A percentile compares a stretch with the other conserved stretches of the same genome.
phyloP scores from a whole-genome alignment of 352 stramenopile species.

The Saprolegnia parasitica region DNA sequence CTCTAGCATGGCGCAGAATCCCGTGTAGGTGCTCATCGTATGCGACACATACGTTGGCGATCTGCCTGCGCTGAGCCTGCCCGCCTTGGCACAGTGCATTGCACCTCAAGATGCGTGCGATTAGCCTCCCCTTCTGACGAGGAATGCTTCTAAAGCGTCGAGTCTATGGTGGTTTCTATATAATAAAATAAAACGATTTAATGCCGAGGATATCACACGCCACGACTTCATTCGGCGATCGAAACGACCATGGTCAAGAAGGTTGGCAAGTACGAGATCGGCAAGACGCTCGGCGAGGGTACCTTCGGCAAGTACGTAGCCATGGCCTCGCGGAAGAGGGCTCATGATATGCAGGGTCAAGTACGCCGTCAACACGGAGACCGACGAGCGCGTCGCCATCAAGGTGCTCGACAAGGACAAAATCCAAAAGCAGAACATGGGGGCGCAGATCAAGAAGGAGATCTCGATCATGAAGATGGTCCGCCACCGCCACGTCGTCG shows the following conservation, averaged over 20 bases:
- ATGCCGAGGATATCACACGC: no score
- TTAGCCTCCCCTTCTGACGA: background rate
- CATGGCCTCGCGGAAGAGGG: background rate
- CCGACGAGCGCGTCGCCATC: conserved; percentile 93
- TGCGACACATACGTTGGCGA: no score
- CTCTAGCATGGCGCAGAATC: no score
- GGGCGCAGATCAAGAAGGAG: conserved; percentile 97
- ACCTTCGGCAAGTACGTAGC: conserved; percentile 93
- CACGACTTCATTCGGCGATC: background rate
- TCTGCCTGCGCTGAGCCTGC: no score
- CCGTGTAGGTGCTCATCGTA: no score
- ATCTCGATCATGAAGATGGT: conserved; percentile 99
- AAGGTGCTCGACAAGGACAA: conserved; percentile 98
- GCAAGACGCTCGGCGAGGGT: conserved; percentile 93
- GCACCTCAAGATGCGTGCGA: background rate
- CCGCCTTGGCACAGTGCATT: no score
- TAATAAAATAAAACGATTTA: no score
- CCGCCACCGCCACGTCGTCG: conserved; percentile 84
- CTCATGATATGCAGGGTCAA: conserved; percentile 65
- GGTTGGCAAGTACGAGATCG: conserved; percentile 94
- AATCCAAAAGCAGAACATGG: conserved; percentile 98
- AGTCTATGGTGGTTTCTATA: no score
- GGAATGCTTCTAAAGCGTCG: no score
- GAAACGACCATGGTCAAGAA: conserved; percentile 47
- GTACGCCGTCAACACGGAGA: conserved; percentile 94